Conservation (phyloP, 345 rosid species). For the Raphanus sativus region DNA sequence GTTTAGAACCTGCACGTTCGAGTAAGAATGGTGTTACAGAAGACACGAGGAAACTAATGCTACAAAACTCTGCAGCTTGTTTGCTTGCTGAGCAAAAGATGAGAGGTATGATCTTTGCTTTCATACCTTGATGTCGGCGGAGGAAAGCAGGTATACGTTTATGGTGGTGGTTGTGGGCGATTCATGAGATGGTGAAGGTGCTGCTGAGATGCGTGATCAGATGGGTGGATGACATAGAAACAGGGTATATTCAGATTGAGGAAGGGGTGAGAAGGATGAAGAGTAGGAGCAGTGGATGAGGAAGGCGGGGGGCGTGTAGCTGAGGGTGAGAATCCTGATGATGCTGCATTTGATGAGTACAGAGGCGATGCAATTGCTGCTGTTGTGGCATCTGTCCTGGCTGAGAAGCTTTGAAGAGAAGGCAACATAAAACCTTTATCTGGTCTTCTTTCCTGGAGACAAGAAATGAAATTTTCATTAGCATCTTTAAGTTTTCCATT, state of each 20-base stretch:
- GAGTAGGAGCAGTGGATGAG: conserved; percentile 44
- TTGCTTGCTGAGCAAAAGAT: conserved; percentile 1
- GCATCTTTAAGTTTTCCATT: background rate
- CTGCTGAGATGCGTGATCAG: conserved; percentile 24
- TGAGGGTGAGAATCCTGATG: conserved; percentile 97
- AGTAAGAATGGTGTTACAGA: background rate
- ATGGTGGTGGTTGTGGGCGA: conserved; percentile 56
- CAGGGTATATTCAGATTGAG: conserved; percentile 36
- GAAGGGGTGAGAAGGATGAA: conserved; percentile 49
- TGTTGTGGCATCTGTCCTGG: conserved; percentile 50
- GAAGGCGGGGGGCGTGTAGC: conserved; percentile 43
- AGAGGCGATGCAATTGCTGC: conserved; percentile 44
- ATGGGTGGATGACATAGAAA: conserved; percentile 45
- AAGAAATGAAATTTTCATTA: background rate
- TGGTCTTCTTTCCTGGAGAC: conserved; percentile 57
- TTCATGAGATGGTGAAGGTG: conserved; percentile 42
- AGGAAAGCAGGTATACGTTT: conserved; percentile 19
- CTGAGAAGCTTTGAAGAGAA: conserved; percentile 50
- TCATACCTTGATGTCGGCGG: conserved; percentile 25
- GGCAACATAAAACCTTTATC: conserved; percentile 46
- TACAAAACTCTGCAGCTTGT: conserved; percentile 19
- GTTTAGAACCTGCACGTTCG: conserved; percentile 30
- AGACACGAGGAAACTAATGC: background rate
- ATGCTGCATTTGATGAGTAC: conserved; percentile 91
- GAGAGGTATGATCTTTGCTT: conserved; percentile 4